Percentiles rank a stretch among this genome's conserved stretches.
Evolutionary conservation across 2,329 filamentous ascomycete genomes (phyloP).

Genomic region (Colletotrichum coccodes): DNA sequence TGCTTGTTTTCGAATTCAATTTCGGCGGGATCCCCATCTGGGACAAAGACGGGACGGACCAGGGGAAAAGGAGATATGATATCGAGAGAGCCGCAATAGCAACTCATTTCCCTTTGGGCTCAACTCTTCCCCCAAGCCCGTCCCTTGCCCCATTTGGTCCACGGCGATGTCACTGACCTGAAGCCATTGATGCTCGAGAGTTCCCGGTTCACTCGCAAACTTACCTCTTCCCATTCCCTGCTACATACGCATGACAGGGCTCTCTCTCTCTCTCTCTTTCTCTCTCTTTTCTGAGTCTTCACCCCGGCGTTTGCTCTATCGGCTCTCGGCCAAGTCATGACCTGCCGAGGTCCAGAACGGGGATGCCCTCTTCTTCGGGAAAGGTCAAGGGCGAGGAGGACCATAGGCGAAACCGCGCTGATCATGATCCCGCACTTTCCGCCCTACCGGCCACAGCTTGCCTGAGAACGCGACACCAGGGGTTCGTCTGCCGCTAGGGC

Average conservation of each 20-base stretch:
- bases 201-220: neutral
- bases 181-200: constrained; percentile 3
- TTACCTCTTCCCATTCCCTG: neutral
- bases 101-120: constrained; percentile 1
- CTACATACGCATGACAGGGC: neutral
- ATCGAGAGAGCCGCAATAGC: neutral
- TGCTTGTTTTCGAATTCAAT: constrained; percentile 24
- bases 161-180: constrained; percentile 13
- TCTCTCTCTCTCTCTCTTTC: neutral
- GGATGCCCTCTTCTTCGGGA: constrained; percentile 19
- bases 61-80: neutral
- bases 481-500: constrained; percentile 15
- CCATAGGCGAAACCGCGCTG: constrained; percentile 11
- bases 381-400: neutral
- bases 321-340: neutral
- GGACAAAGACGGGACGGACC: constrained; percentile 12
- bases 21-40: constrained; percentile 12
- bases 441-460: constrained; percentile 17
- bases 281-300: neutral
- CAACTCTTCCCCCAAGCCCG: neutral
- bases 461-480: constrained; percentile 12
- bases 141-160: neutral
- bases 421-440: constrained; percentile 30
- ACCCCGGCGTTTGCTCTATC: neutral
- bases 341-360: constrained; percentile 25